Conservation (phyloP, 2,329 filamentous ascomycete genomes). For the Botrytis fragariae region DNA sequence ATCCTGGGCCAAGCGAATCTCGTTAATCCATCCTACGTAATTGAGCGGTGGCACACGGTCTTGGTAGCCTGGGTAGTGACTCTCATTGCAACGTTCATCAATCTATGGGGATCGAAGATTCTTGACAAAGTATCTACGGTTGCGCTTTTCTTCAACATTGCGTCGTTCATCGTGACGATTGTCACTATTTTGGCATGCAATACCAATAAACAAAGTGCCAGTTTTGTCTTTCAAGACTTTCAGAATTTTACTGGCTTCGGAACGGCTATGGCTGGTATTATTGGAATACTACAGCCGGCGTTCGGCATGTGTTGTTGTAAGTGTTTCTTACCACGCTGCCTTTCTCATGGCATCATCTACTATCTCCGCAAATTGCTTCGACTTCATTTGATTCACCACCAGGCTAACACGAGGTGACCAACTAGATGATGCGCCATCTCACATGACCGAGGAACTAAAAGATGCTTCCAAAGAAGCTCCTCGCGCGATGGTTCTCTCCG, state of each 20-base stretch:
- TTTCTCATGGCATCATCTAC: background rate
- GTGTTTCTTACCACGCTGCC: conserved; percentile 1
- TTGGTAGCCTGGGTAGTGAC: conserved; percentile 51
- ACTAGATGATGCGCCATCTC: conserved; percentile 43
- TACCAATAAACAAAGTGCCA: conserved; percentile 51
- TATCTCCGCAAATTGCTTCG: background rate
- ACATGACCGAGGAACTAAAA: conserved; percentile 56
- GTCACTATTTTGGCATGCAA: conserved; percentile 53
- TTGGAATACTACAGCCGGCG: conserved; percentile 53
- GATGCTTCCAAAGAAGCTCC: conserved; percentile 51
- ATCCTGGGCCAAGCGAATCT: conserved; percentile 54
- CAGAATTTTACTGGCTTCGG: conserved; percentile 54
- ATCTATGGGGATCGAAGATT: conserved; percentile 50
- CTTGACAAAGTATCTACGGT: conserved; percentile 51
- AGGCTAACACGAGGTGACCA: conserved; percentile 33
- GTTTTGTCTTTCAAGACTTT: conserved; percentile 55
- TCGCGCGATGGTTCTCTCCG: conserved; percentile 47
- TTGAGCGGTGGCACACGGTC: conserved; percentile 56
- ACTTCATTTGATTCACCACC: background rate
- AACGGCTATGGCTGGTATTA: conserved; percentile 49
- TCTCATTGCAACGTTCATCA: conserved; percentile 45
- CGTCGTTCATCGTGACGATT: conserved; percentile 51
- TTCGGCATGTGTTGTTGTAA: conserved; percentile 53
- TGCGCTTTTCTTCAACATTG: conserved; percentile 53
- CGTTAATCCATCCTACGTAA: conserved; percentile 49